Evolutionary conservation across 176 grass and related monocot species (phyloP).

Genomic region (Echinochloa phyllopogon): DNA sequence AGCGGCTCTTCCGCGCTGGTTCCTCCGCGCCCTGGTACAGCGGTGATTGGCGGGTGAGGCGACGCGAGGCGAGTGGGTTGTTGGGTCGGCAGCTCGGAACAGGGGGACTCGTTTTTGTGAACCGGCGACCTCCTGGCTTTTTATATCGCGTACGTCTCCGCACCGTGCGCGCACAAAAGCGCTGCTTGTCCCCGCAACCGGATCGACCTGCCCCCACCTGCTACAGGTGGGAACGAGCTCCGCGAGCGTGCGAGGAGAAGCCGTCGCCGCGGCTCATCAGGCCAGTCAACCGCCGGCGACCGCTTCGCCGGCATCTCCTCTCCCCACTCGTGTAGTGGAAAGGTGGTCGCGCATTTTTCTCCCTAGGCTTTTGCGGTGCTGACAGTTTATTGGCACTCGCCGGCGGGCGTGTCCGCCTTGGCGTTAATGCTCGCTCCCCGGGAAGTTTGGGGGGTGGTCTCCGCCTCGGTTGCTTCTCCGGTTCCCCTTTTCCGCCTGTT

Average conservation of each 20-base stretch:
- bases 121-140: too few relatives aligned
- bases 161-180: background rate
- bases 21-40: too few relatives aligned
- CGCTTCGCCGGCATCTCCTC: background rate
- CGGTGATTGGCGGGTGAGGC: background rate
- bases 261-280: background rate
- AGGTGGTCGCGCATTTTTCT: background rate
- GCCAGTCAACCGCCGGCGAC: slow-evolving; percentile 22
- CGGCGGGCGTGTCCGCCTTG: background rate
- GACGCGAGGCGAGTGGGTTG: slow-evolving; percentile 12
- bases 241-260: background rate
- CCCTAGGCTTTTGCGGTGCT: background rate
- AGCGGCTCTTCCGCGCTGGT: background rate
- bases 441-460: background rate
- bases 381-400: background rate
- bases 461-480: background rate
- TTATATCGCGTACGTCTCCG: slow-evolving; percentile 10
- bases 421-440: background rate
- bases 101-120: background rate
- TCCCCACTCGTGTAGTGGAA: background rate
- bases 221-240: slow-evolving; percentile 15
- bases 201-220: background rate
- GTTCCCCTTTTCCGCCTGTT: background rate
- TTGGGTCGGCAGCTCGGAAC: slow-evolving; percentile 8
- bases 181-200: background rate